Evolutionary conservation across 345 rosid species (phyloP), one percentile per base, ranked within the genome.

Genomic region (Eucalyptus dawsonii): DNA sequence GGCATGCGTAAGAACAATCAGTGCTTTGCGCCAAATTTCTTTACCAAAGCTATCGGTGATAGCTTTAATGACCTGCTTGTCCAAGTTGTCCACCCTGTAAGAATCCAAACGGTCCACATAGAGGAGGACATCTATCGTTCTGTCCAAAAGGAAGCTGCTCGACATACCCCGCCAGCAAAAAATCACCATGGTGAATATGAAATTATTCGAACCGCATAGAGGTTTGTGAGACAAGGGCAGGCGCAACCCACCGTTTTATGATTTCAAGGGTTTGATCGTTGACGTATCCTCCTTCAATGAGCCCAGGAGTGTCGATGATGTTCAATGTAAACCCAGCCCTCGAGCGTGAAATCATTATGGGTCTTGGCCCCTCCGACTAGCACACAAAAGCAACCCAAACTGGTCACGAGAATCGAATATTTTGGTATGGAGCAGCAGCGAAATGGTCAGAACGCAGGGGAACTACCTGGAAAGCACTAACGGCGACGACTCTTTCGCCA

Each of bases 1-100:
- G 51, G 99, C 99, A 92, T 97, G 99, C n/a, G 97, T 96, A 87
- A 97, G 98, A 86, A 97, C 98, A 90, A 96, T 94, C 90, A 95
- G 94, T 86, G 97, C 92, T 92, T 94, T 96, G 86, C 90, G 90
- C 99, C 99, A 96, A 87, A 97, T 95, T 89, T 96, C 95, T 92
- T 94, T 95, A 58, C 99, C 99, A 94, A 97, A 97, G 87, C 93
- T 94, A 90, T 96, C 97, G 4, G 97, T 94, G 87, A 97, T 96
- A 56, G 98, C 97, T 86, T 76, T 92, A 31, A 96, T 91, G 87
- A 97, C 94, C 92, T 97, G 99, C 92, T 90, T 95, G 90, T 97
- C 99, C 93, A 97, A 91, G 92, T 95, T 95, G 91, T 97, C 99
- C 65, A 97, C 99, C 91, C 99, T 92, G 90, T 97, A 97, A 34